phyloP scores from a whole-genome alignment of 768 basidiomycete species.

The Psilocybe azurescens region DNA sequence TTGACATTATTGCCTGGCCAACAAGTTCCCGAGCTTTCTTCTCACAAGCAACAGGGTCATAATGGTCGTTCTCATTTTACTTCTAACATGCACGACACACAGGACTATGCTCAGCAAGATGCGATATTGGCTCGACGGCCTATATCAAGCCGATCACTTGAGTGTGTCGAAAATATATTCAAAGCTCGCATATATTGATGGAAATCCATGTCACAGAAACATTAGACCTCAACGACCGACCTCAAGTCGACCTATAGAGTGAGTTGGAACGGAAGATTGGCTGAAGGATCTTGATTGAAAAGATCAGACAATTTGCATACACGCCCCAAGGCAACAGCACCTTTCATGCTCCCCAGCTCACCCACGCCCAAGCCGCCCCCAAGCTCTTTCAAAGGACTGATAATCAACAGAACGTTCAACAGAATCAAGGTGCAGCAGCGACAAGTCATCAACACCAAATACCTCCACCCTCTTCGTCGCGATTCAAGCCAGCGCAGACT shows the following conservation, averaged over 20 bases:
- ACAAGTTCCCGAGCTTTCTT: slow-evolving; percentile 49
- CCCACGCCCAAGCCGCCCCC: slow-evolving; percentile 49
- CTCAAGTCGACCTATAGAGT: slow-evolving; percentile 44
- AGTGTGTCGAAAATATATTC: slow-evolving; percentile 38
- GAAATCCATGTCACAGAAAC: background rate
- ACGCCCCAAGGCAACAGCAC: slow-evolving; percentile 50
- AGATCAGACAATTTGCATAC: slow-evolving; percentile 71
- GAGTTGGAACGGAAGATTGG: slow-evolving; percentile 11
- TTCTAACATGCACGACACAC: background rate
- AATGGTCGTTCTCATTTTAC: background rate
- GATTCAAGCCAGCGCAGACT: slow-evolving; percentile 23
- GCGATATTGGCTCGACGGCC: slow-evolving; percentile 40
- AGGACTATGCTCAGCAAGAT: background rate
- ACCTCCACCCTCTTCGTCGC: slow-evolving; percentile 16
- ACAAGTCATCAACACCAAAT: slow-evolving; percentile 13
- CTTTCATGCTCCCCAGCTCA: slow-evolving; percentile 39
- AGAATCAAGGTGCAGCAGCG: slow-evolving; percentile 16
- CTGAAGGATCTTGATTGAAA: slow-evolving; percentile 8
- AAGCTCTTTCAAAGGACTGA: slow-evolving; percentile 41
- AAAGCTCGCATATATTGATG: slow-evolving; percentile 12
- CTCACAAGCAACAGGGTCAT: slow-evolving; percentile 28
- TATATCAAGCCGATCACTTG: slow-evolving; percentile 52
- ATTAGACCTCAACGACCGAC: slow-evolving; percentile 45
- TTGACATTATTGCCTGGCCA: slow-evolving; percentile 72
- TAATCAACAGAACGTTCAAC: slow-evolving; percentile 10